Conservation (phyloP, 2,329 filamentous ascomycete genomes). For the Aspergillus amoenus region DNA sequence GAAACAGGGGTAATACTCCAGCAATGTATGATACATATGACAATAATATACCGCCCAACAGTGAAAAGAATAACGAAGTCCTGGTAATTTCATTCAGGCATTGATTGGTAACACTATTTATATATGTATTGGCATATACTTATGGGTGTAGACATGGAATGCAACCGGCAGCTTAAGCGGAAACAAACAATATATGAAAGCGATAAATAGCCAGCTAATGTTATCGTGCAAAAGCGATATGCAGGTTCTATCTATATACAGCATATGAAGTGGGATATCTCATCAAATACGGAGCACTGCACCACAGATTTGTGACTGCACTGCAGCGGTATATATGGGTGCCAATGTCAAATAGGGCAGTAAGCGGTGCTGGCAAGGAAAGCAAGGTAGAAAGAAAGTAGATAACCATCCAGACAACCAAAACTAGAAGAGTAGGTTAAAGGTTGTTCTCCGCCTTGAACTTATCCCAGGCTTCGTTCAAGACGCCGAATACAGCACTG, state of each 20-base stretch:
- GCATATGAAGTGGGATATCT: constrained; percentile 3
- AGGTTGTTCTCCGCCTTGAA: constrained; percentile 64
- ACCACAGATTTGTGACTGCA: background rate
- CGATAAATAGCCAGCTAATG: background rate
- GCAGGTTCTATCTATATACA: constrained; percentile 15
- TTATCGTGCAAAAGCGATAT: constrained; percentile 7
- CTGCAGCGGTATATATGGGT: background rate
- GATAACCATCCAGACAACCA: background rate
- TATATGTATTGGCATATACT: no score
- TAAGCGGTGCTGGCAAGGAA: background rate
- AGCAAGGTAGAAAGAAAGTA: background rate
- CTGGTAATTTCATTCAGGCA: no score
- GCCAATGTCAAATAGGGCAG: background rate
- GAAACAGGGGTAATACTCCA: background rate
- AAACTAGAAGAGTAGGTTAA: constrained; percentile 26
- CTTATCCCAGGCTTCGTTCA: constrained; percentile 70
- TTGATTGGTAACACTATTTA: no score
- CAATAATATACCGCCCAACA: background rate
- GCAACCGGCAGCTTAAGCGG: background rate
- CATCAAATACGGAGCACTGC: background rate
- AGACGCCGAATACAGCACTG: constrained; percentile 61
- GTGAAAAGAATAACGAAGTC: no score
- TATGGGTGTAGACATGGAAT: no score
- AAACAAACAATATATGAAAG: background rate
- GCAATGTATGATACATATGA: background rate